Conservation (phyloP, 306 rosid species). For the Sicyos baderoa region DNA sequence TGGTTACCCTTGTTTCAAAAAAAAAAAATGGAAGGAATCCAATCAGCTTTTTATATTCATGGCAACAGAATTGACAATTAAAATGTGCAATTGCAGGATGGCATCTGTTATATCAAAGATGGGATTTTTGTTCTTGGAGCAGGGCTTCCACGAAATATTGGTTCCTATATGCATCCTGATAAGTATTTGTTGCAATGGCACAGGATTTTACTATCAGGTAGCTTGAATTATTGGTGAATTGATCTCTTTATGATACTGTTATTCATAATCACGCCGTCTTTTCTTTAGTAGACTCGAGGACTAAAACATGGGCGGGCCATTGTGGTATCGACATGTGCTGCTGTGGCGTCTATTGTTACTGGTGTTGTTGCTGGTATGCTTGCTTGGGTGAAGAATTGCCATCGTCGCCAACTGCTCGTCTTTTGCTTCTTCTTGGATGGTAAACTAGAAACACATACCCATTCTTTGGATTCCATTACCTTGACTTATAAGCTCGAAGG, state of each 20-base stretch:
- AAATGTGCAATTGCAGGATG: conserved; percentile 53
- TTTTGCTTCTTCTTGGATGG: conserved; percentile 86
- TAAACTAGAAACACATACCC: conserved; percentile 25
- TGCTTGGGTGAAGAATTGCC: conserved; percentile 93
- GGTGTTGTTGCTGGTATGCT: conserved; percentile 97
- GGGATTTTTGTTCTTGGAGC: conserved; percentile 89
- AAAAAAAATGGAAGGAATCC: neutral
- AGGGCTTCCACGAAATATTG: conserved; percentile 69
- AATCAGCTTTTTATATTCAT: neutral
- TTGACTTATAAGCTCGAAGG: neutral
- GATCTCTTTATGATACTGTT: conserved; percentile 4
- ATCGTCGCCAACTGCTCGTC: conserved; percentile 69
- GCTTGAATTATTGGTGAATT: neutral
- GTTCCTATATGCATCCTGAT: conserved; percentile 68
- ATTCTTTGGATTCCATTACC: neutral
- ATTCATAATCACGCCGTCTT: neutral
- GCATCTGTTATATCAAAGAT: conserved; percentile 93
- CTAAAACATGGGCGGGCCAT: conserved; percentile 94
- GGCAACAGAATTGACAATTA: neutral
- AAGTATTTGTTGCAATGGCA: conserved; percentile 67
- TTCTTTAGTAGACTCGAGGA: conserved; percentile 63
- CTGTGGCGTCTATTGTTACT: conserved; percentile 92
- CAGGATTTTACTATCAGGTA: conserved; percentile 94
- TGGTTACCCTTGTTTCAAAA: too few relatives aligned
- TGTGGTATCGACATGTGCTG: conserved; percentile 85